Evolutionary conservation across 768 basidiomycete genomes (phyloP), one percentile per base, ranked within the genome.

Genomic region (Suillus discolor): DNA sequence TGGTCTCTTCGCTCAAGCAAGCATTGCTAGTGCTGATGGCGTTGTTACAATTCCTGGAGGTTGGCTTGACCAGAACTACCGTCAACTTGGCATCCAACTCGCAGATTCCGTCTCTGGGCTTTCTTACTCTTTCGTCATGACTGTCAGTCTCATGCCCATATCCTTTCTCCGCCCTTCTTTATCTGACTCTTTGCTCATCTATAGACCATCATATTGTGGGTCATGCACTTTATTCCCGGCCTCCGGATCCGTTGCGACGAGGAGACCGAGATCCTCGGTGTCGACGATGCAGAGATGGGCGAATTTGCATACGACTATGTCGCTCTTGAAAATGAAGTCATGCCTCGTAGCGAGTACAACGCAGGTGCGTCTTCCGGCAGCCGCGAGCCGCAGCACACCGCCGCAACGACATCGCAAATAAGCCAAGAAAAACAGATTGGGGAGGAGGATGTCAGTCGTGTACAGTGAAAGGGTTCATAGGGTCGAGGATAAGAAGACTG

Each of bases 241-340:
- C 82, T 93, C 62, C 82, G 88, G 47, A 84, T 98, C 68, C 90
- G 93, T 63, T 82, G 82, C 38, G 74, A 77, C 15, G 88, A 89
- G 68, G 87, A 89, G 67, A 82, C 82, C 9, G 91, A 93, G 78
- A 86, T 90, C 47, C 79, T 97, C 57, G 96, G 96, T 65, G 88
- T 97, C 70, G 96, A 98, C 78, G 92, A 94, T 71, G 84, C 88
- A 1, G 91, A 96, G 80, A 89, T 94, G 85, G 95, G 94, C 68
- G 94, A 96, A 79, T 94, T 88, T 67, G 90, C 92, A 2, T 94
- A 93, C 71, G 92, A 95, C 77, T 95, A 93, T 68, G 92, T 94
- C 39, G 91, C 89, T 13, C 74, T 93, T 60, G 92, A 93, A 47
- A 73, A 79, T 8, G 85, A 85, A 68, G 74, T 86, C 28, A 63